A percentile compares a stretch with the other conserved stretches of the same genome.
Evolutionary conservation across 805 yeast genomes (phyloP).

Genomic region (Cyberlindnera mississippiensis): DNA sequence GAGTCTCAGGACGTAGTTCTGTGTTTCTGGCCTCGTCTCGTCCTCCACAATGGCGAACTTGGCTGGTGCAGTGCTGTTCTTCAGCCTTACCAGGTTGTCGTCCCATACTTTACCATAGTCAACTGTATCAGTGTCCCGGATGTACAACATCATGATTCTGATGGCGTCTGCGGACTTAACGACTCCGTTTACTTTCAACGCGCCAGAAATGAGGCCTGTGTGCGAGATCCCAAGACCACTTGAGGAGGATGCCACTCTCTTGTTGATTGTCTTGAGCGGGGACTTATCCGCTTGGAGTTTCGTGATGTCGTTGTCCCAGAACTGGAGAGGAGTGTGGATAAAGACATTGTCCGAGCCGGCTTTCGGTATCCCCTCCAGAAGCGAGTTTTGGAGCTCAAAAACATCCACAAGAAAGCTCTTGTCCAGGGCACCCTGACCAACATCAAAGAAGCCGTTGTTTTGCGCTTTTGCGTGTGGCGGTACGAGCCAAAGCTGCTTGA

Average conservation of each 20-base stretch:
- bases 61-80: constrained; percentile 3
- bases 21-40: neutral
- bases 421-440: constrained; percentile 30
- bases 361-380: constrained; percentile 25
- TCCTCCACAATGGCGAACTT: constrained; percentile 4
- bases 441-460: constrained; percentile 5
- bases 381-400: constrained; percentile 31
- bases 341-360: constrained; percentile 3
- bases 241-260: constrained; percentile 9
- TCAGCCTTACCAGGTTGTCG: constrained; percentile 27
- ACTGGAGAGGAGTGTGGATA: constrained; percentile 39
- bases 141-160: constrained; percentile 33
- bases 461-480: constrained; percentile 7
- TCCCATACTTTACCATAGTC: constrained; percentile 29
- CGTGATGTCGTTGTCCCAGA: constrained; percentile 37
- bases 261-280: constrained; percentile 38
- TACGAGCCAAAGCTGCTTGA: constrained; percentile 23
- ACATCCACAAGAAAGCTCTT: constrained; percentile 35
- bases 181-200: constrained; percentile 40
- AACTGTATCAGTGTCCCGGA: constrained; percentile 8
- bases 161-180: constrained; percentile 38
- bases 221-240: constrained; percentile 8
- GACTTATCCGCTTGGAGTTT: constrained; percentile 31
- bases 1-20: constrained; percentile 10
- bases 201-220: constrained; percentile 34